Base-by-base conservation (phyloP, 805 yeast species). In the Yamadazyma scolyti region DNA sequence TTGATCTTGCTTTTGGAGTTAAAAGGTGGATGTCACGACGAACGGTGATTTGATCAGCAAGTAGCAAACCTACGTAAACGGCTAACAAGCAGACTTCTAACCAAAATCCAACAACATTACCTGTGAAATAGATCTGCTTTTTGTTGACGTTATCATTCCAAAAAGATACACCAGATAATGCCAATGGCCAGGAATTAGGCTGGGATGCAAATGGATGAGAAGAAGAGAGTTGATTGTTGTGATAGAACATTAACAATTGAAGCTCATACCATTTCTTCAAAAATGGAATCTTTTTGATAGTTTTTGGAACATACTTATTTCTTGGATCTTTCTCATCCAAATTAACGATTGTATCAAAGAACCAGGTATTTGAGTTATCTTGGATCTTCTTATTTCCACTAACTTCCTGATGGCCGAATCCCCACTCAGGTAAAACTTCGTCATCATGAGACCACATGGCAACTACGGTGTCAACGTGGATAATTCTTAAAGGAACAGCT, bases 131-230 rank as follows among this genome's bases (percentile, higher is more conserved):
- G 31, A 93, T 88, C 61, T 93, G 98, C 47, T 69, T 67, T 40
- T 70, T 73, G 32, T 58, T 50, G 6, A 71, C 78, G 31, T 70
- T 67, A 38, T 83, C 78, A 25, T 94, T 89, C 97, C 97, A 93
- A 70, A 90, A 93, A 1, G 97, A 87, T 23, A 93, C 97, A 46
- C 98, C 98, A 10, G 85, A 75, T 33, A 82, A 57, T 33, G 93
- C 74, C 40, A 85, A 69, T 12, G 98, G 98, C 98, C 98, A 93
- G 6, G 81, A 65, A 42, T 77, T 73, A 2, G 98, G 98, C 40
- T 77, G 79, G 4, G 97, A 87, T 7, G 97, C 96, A 66, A 85
- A 93, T 27, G 98, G 98, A 60, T 93, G 98, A 16, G 84, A 87
- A 10, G 89, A 72, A 2, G 88, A 72, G 43, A 93, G 70, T 45